phyloP scores from a whole-genome alignment of 805 yeast species.

The Metschnikowia hibisci region DNA sequence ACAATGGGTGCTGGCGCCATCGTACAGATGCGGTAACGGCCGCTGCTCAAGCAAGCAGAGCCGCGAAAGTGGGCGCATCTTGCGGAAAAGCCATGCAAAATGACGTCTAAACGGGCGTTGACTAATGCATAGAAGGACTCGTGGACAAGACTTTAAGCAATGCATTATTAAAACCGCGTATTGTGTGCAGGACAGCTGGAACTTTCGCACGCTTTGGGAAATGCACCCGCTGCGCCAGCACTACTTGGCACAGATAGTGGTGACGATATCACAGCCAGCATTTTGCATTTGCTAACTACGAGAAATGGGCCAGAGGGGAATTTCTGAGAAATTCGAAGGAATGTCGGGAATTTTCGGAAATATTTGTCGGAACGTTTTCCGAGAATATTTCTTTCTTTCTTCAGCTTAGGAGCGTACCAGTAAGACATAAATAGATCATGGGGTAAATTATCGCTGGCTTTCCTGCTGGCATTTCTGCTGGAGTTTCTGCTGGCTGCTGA shows the following conservation, averaged over 20 bases:
- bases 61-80: background rate
- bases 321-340: too few relatives aligned
- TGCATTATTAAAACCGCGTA: background rate
- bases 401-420: too few relatives aligned
- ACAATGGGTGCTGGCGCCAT: background rate
- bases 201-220: slow-evolving; percentile 2
- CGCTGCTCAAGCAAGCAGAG: background rate
- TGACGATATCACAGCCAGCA: background rate
- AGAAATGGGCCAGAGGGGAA: too few relatives aligned
- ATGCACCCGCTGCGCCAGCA: slow-evolving; percentile 3
- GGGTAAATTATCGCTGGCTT: too few relatives aligned
- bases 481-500: too few relatives aligned
- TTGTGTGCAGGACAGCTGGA: slow-evolving; percentile 4
- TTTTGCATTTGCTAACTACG: too few relatives aligned
- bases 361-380: too few relatives aligned
- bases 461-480: too few relatives aligned
- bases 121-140: background rate
- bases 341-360: too few relatives aligned
- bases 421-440: too few relatives aligned
- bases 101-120: background rate
- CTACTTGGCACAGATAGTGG: background rate
- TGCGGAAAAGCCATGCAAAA: background rate
- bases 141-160: background rate
- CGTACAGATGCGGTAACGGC: background rate
- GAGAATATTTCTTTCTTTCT: too few relatives aligned